phyloP scores from a whole-genome alignment of 768 basidiomycete genomes.

The Grammothele lineata region DNA sequence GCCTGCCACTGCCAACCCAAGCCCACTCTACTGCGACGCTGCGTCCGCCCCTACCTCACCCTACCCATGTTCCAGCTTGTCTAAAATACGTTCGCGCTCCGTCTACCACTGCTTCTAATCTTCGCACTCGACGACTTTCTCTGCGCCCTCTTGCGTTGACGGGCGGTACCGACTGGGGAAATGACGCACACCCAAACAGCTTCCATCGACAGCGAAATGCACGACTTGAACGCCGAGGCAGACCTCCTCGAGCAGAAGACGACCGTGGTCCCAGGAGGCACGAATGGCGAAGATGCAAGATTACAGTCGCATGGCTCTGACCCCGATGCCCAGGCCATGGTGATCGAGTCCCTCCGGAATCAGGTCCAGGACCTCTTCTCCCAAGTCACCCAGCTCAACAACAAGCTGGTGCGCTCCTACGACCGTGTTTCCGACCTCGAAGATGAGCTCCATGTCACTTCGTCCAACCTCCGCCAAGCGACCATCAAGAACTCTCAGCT shows the following conservation, averaged over 20 bases:
- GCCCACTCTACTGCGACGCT: too few relatives aligned
- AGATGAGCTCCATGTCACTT: constrained; percentile 74
- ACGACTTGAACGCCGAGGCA: constrained; percentile 20
- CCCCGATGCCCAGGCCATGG: constrained; percentile 73
- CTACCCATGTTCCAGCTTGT: too few relatives aligned
- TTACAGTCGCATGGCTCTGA: constrained; percentile 22
- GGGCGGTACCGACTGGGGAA: too few relatives aligned
- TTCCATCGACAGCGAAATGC: constrained; percentile 20
- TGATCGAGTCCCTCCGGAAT: constrained; percentile 73
- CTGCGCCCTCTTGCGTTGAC: too few relatives aligned
- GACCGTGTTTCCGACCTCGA: constrained; percentile 91
- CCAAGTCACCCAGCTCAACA: constrained; percentile 87
- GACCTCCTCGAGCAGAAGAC: constrained; percentile 20
- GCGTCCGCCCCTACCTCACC: too few relatives aligned
- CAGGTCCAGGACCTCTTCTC: constrained; percentile 86
- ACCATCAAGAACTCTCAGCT: constrained; percentile 71
- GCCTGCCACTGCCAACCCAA: too few relatives aligned
- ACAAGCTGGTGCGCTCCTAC: constrained; percentile 89
- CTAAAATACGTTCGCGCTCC: too few relatives aligned
- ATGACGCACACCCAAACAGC: constrained; percentile 13
- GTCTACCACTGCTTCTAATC: too few relatives aligned
- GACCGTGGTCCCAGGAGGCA: constrained; percentile 9
- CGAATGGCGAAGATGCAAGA: constrained; percentile 16
- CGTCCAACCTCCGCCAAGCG: constrained; percentile 53
- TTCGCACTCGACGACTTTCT: too few relatives aligned